A percentile compares a stretch with the other conserved stretches of the same genome.
Evolutionary conservation across 768 basidiomycete genomes (phyloP).

Genomic region (Chalciporus chontae): DNA sequence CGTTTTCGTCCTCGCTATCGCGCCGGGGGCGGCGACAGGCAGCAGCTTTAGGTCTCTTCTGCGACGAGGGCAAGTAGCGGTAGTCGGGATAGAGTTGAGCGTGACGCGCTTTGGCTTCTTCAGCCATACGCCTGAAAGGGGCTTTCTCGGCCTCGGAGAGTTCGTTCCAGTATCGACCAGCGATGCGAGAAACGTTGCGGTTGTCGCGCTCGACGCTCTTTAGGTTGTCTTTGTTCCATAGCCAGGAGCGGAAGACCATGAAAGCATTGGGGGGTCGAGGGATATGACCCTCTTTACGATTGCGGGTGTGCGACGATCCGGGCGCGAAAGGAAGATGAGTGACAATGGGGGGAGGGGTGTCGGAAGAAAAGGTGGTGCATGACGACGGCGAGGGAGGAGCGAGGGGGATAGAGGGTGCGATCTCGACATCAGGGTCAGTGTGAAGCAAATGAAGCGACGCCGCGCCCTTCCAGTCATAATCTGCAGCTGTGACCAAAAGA

Average conservation of each 20-base stretch:
- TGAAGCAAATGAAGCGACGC: conserved; percentile 23
- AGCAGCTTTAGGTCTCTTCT: conserved; percentile 22
- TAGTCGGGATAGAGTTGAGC: conserved; percentile 53
- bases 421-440: conserved; percentile 14
- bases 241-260: conserved; percentile 74
- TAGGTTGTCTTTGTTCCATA: conserved; percentile 49
- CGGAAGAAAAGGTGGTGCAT: conserved; percentile 13
- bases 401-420: conserved; percentile 3
- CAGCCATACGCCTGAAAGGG: conserved; percentile 46
- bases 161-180: conserved; percentile 65
- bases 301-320: conserved; percentile 40
- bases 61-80: conserved; percentile 53
- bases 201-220: conserved; percentile 63
- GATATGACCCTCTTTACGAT: conserved; percentile 48
- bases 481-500: conserved; percentile 30
- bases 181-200: conserved; percentile 68
- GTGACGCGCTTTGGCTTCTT: conserved; percentile 45
- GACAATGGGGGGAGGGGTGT: conserved; percentile 16
- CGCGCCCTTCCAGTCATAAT: conserved; percentile 26
- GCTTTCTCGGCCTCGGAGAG: conserved; percentile 44
- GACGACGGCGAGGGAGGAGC: conserved; percentile 17
- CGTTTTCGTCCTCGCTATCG: conserved; percentile 32
- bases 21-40: conserved; percentile 34
- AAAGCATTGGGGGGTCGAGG: conserved; percentile 84
- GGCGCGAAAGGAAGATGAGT: conserved; percentile 28